Conservation (phyloP, 257 asterid species). For the Gentiana dahurica region DNA sequence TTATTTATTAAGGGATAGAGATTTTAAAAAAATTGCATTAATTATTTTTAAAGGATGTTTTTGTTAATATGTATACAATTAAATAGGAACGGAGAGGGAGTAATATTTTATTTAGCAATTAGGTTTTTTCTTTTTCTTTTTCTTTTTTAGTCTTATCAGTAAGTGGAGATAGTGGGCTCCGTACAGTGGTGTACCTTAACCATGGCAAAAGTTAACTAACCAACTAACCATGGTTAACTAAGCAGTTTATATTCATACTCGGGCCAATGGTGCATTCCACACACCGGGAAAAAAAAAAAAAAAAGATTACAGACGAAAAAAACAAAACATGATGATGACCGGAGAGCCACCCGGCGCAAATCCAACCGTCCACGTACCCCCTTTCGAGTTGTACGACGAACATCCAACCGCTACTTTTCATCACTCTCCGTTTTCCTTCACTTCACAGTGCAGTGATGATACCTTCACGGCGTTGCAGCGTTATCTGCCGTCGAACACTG, state of each 20-base stretch:
- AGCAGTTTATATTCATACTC: conserved; percentile 34
- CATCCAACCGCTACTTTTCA: conserved; percentile 38
- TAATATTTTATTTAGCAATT: too few species aligned
- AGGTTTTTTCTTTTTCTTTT: too few species aligned
- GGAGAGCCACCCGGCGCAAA: conserved; percentile 36
- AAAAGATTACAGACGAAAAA: background rate
- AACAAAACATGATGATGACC: conserved; percentile 25
- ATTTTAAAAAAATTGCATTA: too few species aligned
- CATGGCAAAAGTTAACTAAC: conserved; percentile 14
- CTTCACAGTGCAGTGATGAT: conserved; percentile 12
- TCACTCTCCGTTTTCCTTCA: conserved; percentile 24
- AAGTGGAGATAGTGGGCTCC: conserved; percentile 3
- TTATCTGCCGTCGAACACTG: conserved; percentile 43
- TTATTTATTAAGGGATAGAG: too few species aligned
- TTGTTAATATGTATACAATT: too few species aligned
- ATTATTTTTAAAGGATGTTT: too few species aligned
- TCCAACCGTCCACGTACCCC: conserved; percentile 68
- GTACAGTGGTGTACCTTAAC: conserved; percentile 14
- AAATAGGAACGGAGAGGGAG: too few species aligned
- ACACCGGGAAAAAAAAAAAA: background rate
- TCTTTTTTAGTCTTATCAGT: background rate
- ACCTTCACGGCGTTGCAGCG: conserved; percentile 54
- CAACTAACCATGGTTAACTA: conserved; percentile 31
- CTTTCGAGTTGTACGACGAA: conserved; percentile 43
- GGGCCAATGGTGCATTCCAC: background rate